These are phyloP conservation scores for Erysimum cheiri DNA, from an alignment of 441 rosid species.

Conservation along the genomic window DNA sequence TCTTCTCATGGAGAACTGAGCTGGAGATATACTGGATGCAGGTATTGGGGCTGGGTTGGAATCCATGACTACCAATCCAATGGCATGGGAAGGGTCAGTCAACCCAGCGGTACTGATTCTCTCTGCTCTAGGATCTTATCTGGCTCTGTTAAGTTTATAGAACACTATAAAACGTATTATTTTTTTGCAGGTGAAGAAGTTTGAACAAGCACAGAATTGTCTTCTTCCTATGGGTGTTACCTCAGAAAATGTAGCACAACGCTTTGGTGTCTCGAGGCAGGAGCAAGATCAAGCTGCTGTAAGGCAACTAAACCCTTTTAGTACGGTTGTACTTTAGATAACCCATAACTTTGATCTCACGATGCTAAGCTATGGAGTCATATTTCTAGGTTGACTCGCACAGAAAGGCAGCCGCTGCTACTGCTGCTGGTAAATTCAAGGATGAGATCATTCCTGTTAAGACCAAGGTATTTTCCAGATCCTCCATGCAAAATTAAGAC, in stretches of 20 bases:
- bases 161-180: slow-evolving; percentile 2
- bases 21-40: slow-evolving; percentile 35
- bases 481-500: slow-evolving; percentile 10
- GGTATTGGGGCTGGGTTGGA: slow-evolving; percentile 99
- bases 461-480: slow-evolving; percentile 70
- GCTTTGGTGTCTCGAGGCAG: slow-evolving; percentile 88
- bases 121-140: not conserved
- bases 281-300: slow-evolving; percentile 99
- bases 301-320: slow-evolving; percentile 43
- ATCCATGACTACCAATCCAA: slow-evolving; percentile 87
- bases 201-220: slow-evolving; percentile 89
- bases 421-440: slow-evolving; percentile 84
- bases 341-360: slow-evolving; percentile 5
- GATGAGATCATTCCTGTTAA: slow-evolving; percentile 89
- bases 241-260: slow-evolving; percentile 96
- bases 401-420: slow-evolving; percentile 96
- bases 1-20: not conserved
- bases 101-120: slow-evolving; percentile 76
- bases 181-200: slow-evolving; percentile 62
- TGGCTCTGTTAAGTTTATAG: slow-evolving; percentile 10
- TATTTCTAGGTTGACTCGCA: slow-evolving; percentile 86
- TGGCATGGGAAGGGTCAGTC: slow-evolving; percentile 82
- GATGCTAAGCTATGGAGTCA: slow-evolving; percentile 24
- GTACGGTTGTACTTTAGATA: slow-evolving; percentile 21
- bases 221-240: slow-evolving; percentile 99